Base-by-base conservation (phyloP, 495 filamentous ascomycete species). In the Neurospora tetrasperma region DNA sequence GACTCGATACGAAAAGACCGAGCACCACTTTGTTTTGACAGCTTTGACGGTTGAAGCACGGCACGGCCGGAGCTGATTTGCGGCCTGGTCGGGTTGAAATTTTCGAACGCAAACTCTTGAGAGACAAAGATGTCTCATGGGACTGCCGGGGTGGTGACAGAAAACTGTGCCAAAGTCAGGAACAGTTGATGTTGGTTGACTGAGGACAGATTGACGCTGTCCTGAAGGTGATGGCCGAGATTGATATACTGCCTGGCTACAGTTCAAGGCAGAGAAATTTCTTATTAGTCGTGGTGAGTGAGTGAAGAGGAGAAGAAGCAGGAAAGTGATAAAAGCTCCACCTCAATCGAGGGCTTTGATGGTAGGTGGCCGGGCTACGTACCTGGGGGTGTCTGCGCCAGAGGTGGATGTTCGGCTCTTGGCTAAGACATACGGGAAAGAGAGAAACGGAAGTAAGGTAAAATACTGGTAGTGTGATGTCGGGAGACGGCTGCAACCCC, bases 341-440 rank as follows among this genome's bases (percentile, higher is more conserved):
- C 76, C 75, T 12, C 35, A 69, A 69, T 71, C 76, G 68, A 74
- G 72, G 75, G 72, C 68, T 71, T 70, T 72, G 70, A 69, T 72
- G 48, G 74, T 76, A 44, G 70, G 35, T 71, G 71, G 54, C 54
- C 54, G 54, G 74, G 72, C 44, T 76, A 80, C 78, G 75, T 79
- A 79, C 78, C 75, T 77, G 71, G 46, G 54, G 54, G 27, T 62
- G 54, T 66, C 27, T 35, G 54, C 35, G 14, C 27, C 27, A 66
- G 54, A 66, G 54, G 71, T 59, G 59, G 43, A 75, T 42, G 71
- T 71, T 39, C 39, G 72, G 69, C 41, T 38, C 73, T 74, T 71
- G 71, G 70, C 69, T 75, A 43, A 73, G 74, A 76, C 54, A 76
- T 75, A 80, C 76, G 71, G 71, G 75, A 79, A 76, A 73, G 66